Percentiles rank a stretch among this genome's conserved stretches.
Evolutionary conservation across 116 monocot species (phyloP).

Genomic region (Posidonia oceanica): DNA sequence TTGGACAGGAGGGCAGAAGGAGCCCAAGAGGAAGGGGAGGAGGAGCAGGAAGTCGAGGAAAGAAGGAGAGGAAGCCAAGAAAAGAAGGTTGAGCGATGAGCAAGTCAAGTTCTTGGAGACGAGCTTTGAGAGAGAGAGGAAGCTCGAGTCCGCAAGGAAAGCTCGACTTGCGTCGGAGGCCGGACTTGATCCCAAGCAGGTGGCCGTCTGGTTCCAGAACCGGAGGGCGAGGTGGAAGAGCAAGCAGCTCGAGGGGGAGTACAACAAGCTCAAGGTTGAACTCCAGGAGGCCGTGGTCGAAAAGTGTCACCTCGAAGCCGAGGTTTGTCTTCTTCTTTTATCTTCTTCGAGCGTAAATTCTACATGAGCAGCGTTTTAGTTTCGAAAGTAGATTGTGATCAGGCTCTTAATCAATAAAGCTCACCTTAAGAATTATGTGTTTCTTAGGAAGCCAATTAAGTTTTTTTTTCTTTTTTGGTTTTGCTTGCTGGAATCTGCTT

Average conservation of each 20-base stretch:
- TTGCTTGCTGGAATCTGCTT: too few relatives aligned
- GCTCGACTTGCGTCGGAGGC: conserved; percentile 31
- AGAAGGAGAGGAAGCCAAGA: conserved; percentile 26
- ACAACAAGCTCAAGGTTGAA: conserved; percentile 26
- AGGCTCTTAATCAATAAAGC: too few relatives aligned
- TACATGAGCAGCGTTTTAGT: too few relatives aligned
- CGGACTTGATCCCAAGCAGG: conserved; percentile 50
- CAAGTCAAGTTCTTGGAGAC: conserved; percentile 46
- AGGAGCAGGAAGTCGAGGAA: conserved; percentile 16
- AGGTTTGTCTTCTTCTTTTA: conserved; percentile 13
- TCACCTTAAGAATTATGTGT: too few relatives aligned
- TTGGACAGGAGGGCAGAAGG: not conserved
- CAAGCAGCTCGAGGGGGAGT: conserved; percentile 50
- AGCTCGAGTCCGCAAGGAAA: conserved; percentile 46
- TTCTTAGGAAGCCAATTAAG: too few relatives aligned
- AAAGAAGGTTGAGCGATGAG: conserved; percentile 40
- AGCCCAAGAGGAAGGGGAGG: conserved; percentile 1
- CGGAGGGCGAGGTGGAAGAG: conserved; percentile 50
- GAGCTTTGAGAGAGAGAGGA: conserved; percentile 37
- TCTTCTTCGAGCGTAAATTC: not conserved
- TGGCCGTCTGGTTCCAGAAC: conserved; percentile 74
- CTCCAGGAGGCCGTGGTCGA: conserved; percentile 30
- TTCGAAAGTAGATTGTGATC: too few relatives aligned
- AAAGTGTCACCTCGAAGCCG: conserved; percentile 40
- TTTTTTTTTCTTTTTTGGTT: too few relatives aligned